Evolutionary conservation across 1,284 basidiomycete species (phyloP).

Genomic region (Ceratobasidium sp.): DNA sequence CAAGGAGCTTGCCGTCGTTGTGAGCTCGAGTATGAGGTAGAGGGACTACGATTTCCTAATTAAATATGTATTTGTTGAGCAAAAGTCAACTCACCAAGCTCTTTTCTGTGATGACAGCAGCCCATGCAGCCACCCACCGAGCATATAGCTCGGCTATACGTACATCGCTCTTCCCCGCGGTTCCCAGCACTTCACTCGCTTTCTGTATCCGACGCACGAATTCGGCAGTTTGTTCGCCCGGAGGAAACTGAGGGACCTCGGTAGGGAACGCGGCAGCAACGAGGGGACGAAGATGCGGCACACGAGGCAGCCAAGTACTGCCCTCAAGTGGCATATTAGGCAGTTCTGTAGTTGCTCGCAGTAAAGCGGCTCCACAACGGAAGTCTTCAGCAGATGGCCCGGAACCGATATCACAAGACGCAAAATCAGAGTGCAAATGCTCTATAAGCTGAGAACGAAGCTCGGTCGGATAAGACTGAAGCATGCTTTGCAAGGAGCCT

Average conservation of each 20-base stretch:
- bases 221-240: constrained; percentile 54
- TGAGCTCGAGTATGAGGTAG: constrained; percentile 64
- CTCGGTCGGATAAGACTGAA: constrained; percentile 69
- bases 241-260: constrained; percentile 53
- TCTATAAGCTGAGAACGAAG: constrained; percentile 67
- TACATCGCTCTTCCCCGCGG: constrained; percentile 49
- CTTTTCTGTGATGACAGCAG: constrained; percentile 63
- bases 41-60: constrained; percentile 62
- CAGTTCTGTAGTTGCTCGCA: constrained; percentile 30
- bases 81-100: constrained; percentile 65
- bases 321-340: constrained; percentile 14
- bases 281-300: constrained; percentile 40
- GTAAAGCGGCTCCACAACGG: constrained; percentile 26
- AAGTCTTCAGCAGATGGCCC: constrained; percentile 26
- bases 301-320: constrained; percentile 32
- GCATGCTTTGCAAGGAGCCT: constrained; percentile 65
- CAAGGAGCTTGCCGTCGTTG: constrained; percentile 53
- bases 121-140: constrained; percentile 71
- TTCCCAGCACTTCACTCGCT: constrained; percentile 71
- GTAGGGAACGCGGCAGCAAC: constrained; percentile 53
- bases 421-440: constrained; percentile 65
- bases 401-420: constrained; percentile 62
- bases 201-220: constrained; percentile 69
- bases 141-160: constrained; percentile 65
- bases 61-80: not conserved